These are phyloP conservation scores for Vigna hirtella DNA, from an alignment of 306 rosid genomes.

Conservation along the genomic window DNA sequence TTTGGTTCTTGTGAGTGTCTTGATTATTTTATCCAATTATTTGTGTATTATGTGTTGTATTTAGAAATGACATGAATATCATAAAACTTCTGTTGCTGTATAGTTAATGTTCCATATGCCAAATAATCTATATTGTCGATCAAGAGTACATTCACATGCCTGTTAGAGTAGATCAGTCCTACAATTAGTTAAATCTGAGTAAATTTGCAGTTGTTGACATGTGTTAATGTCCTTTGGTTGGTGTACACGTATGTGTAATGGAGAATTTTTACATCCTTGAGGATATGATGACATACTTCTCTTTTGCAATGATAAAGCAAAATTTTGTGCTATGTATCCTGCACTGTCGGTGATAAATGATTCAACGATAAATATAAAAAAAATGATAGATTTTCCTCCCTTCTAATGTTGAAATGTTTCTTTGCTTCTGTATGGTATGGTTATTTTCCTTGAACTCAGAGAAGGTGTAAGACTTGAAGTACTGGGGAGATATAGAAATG, in stretches of 20 bases:
- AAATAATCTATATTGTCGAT: neutral
- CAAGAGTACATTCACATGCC: neutral
- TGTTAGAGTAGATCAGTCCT: neutral
- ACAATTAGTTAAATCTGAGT: neutral
- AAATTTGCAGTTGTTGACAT: neutral
- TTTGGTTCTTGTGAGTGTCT: neutral
- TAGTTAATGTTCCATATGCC: neutral
- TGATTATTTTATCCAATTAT: neutral
- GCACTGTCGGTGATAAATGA: constrained; percentile 3
- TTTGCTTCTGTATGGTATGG: too few species aligned
- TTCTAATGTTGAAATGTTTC: neutral
- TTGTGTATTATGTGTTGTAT: neutral
- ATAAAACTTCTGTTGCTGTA: neutral
- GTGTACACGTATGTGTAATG: neutral
- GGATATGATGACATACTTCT: neutral
- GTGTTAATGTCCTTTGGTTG: neutral
- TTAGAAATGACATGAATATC: neutral
- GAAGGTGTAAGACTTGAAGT: too few species aligned
- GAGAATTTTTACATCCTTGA: neutral
- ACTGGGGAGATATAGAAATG: too few species aligned
- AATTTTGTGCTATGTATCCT: too few species aligned
- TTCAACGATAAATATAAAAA: neutral
- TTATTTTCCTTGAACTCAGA: too few species aligned
- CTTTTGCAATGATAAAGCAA: neutral
- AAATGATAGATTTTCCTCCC: neutral